Conservation (phyloP, 352 stramenopile genomes). For the Globisporangium perplexum region DNA sequence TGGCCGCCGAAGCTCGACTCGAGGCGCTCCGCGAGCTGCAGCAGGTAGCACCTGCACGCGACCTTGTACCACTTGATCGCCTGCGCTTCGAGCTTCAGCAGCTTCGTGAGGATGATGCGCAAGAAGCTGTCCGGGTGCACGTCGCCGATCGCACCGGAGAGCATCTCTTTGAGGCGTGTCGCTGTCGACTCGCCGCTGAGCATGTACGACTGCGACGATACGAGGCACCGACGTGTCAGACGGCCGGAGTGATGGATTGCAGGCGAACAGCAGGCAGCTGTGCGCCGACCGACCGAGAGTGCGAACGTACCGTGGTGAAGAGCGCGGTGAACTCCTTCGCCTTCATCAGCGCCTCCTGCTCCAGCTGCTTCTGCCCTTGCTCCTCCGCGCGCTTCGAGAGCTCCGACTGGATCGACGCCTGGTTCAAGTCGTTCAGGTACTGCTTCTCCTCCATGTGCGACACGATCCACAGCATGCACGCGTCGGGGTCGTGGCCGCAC, state of each 20-base stretch:
- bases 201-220: constrained; percentile 45
- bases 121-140: constrained; percentile 34
- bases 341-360: constrained; percentile 44
- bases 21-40: constrained; percentile 50
- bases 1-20: constrained; percentile 35
- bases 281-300: too few relatives aligned
- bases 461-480: constrained; percentile 82
- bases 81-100: constrained; percentile 63
- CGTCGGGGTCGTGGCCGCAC: constrained; percentile 51
- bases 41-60: constrained; percentile 58
- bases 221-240: neutral
- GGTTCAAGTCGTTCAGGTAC: constrained; percentile 64
- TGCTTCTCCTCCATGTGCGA: constrained; percentile 66
- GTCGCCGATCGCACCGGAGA: constrained; percentile 45
- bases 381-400: constrained; percentile 59
- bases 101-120: constrained; percentile 45
- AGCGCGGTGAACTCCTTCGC: constrained; percentile 53
- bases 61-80: constrained; percentile 71
- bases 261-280: neutral
- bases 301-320: constrained; percentile 57
- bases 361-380: constrained; percentile 41
- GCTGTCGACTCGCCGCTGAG: constrained; percentile 30
- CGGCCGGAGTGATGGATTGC: neutral
- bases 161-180: constrained; percentile 32
- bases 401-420: constrained; percentile 74